Conservation (phyloP, 352 stramenopile species). For the Thraustochytrium striatum region DNA sequence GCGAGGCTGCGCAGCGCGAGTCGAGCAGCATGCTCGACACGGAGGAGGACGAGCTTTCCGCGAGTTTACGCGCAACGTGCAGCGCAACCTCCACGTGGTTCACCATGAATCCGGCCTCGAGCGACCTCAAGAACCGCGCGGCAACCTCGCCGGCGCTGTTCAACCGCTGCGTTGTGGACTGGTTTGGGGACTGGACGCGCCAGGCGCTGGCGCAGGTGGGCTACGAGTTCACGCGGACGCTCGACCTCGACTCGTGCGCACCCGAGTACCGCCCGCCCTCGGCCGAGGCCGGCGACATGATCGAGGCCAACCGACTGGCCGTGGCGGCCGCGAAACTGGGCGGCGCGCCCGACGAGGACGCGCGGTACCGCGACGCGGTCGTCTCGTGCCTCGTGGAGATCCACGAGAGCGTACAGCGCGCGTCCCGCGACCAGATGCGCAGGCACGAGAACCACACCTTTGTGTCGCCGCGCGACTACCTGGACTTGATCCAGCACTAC, state of each 20-base stretch:
- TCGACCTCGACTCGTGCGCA: constrained; percentile 86
- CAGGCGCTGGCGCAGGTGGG: constrained; percentile 96
- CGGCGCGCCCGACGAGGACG: constrained; percentile 53
- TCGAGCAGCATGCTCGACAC: constrained; percentile 70
- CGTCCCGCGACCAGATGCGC: constrained; percentile 16
- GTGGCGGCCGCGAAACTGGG: no score
- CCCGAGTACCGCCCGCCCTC: constrained; percentile 63
- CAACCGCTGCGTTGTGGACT: constrained; percentile 90
- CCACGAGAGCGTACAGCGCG: constrained; percentile 53
- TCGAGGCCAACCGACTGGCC: no score
- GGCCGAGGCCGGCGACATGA: constrained; percentile 54
- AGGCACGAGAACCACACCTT: constrained; percentile 39
- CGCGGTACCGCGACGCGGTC: constrained; percentile 44
- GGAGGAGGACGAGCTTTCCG: constrained; percentile 88
- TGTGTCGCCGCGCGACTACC: constrained; percentile 81
- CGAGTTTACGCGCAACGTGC: constrained; percentile 95
- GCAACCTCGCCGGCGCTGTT: constrained; percentile 99
- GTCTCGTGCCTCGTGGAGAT: constrained; percentile 49
- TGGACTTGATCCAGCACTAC: constrained; percentile 86
- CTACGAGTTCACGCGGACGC: constrained; percentile 90
- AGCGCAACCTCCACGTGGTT: constrained; percentile 99
- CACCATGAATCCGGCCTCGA: constrained; percentile 98
- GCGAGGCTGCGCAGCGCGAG: constrained; percentile 68
- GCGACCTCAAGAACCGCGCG: constrained; percentile 78
- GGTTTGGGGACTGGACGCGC: constrained; percentile 98